Conservation (phyloP, 768 basidiomycete species). For the Psilocybe cubensis region DNA sequence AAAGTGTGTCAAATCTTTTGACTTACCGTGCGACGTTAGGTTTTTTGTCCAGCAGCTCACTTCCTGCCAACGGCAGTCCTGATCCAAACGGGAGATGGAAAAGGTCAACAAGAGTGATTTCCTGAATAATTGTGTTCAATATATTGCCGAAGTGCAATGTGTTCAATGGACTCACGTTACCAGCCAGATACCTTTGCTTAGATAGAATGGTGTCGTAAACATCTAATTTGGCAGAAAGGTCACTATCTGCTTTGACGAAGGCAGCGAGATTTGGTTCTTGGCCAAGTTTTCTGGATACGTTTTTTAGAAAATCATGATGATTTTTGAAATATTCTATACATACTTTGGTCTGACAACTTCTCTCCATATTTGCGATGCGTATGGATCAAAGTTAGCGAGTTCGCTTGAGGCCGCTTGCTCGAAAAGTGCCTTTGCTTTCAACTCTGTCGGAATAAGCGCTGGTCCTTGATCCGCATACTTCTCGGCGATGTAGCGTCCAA, state of each 20-base stretch:
- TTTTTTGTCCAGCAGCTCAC: conserved; percentile 33
- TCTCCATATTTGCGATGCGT: conserved; percentile 39
- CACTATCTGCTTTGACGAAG: conserved; percentile 25
- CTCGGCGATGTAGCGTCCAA: conserved; percentile 57
- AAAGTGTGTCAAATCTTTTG: background rate
- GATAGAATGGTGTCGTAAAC: conserved; percentile 60
- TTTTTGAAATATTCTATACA: conserved; percentile 3
- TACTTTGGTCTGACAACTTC: conserved; percentile 61
- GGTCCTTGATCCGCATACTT: conserved; percentile 59
- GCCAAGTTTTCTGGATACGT: conserved; percentile 21
- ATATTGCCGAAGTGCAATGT: background rate
- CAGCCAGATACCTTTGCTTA: conserved; percentile 60
- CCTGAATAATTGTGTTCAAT: conserved; percentile 15
- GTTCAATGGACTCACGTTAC: conserved; percentile 39
- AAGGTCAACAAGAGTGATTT: conserved; percentile 59
- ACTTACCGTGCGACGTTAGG: conserved; percentile 49
- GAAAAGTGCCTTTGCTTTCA: conserved; percentile 44
- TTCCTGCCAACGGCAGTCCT: conserved; percentile 22
- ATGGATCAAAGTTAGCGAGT: conserved; percentile 53
- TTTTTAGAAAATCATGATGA: background rate
- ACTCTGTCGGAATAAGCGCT: conserved; percentile 48
- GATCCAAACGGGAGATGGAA: conserved; percentile 53
- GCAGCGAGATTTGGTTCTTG: conserved; percentile 32
- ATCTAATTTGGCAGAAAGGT: conserved; percentile 45
- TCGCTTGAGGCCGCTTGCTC: conserved; percentile 61